These are phyloP conservation scores for Antitrichia curtipendula DNA, from an alignment of 225 moss, liverwort and hornwort species.

Conservation along the genomic window DNA sequence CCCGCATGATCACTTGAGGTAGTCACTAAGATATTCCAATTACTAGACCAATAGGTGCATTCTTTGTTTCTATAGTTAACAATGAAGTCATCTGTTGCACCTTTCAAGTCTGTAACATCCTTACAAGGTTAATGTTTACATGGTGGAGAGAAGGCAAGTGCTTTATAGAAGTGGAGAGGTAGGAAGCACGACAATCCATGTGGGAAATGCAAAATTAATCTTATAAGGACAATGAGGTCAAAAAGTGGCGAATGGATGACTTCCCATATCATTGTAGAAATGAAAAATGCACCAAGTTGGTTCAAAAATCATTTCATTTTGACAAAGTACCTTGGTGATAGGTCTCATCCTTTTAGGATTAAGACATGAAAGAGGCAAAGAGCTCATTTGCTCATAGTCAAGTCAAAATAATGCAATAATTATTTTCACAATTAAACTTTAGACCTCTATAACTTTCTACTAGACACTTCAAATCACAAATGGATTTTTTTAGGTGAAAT, in stretches of 20 bases:
- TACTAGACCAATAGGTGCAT: too few species aligned
- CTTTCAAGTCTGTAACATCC: too few species aligned
- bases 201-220: background rate
- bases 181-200: background rate
- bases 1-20: background rate
- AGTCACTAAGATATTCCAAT: too few species aligned
- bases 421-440: background rate
- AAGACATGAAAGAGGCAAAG: background rate
- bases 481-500: accelerated
- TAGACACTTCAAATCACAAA: background rate
- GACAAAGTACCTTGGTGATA: background rate
- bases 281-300: background rate
- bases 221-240: background rate
- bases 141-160: background rate
- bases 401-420: background rate
- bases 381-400: background rate
- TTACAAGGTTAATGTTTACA: background rate
- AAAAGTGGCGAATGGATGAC: background rate
- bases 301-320: background rate
- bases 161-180: background rate
- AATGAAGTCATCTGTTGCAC: too few species aligned
- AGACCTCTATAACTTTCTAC: background rate
- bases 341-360: background rate
- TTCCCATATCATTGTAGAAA: background rate
- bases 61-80: background rate